Base-by-base conservation (phyloP, 768 basidiomycete species). In the Piloderma croceum region DNA sequence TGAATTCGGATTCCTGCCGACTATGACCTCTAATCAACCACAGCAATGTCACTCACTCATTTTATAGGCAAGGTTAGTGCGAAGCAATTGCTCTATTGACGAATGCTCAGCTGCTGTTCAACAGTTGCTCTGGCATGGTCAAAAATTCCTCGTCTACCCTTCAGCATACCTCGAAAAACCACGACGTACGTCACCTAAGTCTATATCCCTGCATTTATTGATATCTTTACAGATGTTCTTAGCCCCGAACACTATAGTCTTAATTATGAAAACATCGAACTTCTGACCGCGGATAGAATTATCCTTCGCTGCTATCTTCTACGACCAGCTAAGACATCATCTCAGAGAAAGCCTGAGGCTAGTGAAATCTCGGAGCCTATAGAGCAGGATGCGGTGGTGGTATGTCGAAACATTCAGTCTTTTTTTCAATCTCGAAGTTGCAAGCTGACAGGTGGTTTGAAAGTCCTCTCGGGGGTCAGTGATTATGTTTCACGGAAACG, bases 401-500 rank as follows among this genome's bases (percentile, higher is more conserved):
- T 53, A 63, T 12, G 59, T 66, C 6, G 58, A 66, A 41, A 66
- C 71, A 19, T 73, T 83, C 31, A 76, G 36, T 19, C 17, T 6
- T 12, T 35, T 12, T 29, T 29, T 29, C 27, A 9, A 9, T 29
- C 27, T 29, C 20, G 13, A 38, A 6, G 17, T 31, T 23, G 20
- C 19, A 13, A 15, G 34, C 25, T 11, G n/a, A 11, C 22, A 23
- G 20, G 15, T 29, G 9, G 10, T 9, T 9, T 9, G 27, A 9
- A 15, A 29, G 27, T 70, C 69, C 44, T 64, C 69, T 15, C 54
- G 65, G 0, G 58, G 57, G 31, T 70, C 91, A 0, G 71, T 98
- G 2, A 60, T 98, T 37, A 88, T 97, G 80, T 90, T 96, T 42
- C 93, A 97, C 51, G 94, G 94, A 6, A 89, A 89, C 51, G 86